Percentiles rank a stretch among this genome's conserved stretches.
Conservation (phyloP, 2,329 filamentous ascomycete genomes). For the Aspergillus sp. region DNA sequence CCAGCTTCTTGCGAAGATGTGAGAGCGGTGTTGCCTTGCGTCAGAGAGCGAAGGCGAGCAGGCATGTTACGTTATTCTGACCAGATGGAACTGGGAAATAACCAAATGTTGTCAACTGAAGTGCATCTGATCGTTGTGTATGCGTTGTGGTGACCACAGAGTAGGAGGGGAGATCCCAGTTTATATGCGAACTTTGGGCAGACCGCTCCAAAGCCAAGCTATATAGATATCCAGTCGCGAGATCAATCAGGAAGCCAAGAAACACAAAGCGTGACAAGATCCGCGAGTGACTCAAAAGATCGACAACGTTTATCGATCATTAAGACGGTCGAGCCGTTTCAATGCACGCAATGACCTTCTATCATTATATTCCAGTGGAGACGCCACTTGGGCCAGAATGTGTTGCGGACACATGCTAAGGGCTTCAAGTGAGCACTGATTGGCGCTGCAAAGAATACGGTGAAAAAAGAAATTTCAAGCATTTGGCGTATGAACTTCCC, state of each 20-base stretch:
- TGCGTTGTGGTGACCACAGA: background rate
- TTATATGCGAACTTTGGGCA: background rate
- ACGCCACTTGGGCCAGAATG: slow-evolving; percentile 9
- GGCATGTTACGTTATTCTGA: slow-evolving; percentile 23
- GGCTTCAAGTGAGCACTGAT: background rate
- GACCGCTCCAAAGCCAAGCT: background rate
- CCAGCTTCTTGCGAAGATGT: slow-evolving; percentile 20
- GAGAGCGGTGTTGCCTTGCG: slow-evolving; percentile 22
- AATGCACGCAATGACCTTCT: slow-evolving; percentile 1
- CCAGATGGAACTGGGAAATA: background rate
- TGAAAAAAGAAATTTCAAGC: slow-evolving; percentile 4
- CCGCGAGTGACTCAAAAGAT: background rate
- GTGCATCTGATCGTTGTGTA: background rate
- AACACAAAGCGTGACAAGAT: background rate
- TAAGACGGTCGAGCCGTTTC: background rate
- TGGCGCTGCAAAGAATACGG: background rate
- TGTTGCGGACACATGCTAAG: background rate
- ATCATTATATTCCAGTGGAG: background rate
- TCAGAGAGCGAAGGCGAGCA: slow-evolving; percentile 26
- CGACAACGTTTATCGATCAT: background rate
- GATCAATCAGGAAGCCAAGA: slow-evolving; percentile 23
- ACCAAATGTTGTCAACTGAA: background rate
- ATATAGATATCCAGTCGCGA: slow-evolving; percentile 6
- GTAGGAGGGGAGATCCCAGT: background rate
- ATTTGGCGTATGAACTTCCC: slow-evolving; percentile 15